Base-by-base conservation (phyloP, 768 basidiomycete genomes). In the Pleurotus citrinopileatus region DNA sequence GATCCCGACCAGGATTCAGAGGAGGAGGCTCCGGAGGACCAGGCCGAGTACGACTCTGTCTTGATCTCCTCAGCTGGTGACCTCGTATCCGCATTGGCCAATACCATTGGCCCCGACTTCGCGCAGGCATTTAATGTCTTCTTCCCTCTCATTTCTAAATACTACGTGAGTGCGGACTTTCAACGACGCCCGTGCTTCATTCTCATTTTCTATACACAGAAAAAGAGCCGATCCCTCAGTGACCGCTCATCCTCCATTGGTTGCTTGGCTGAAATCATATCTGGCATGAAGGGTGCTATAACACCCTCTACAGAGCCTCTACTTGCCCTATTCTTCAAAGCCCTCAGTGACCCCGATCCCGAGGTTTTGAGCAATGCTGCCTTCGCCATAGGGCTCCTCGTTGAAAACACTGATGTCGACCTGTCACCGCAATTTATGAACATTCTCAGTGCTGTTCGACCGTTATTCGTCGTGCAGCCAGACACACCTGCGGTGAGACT, bases 351-450 rank as follows among this genome's bases (percentile, higher is more conserved):
- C 65, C 70, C 76, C 1, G 96, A 98, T 37, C 73, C 86, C n/a
- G 96, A 98, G 70, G 95, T 98, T 7, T 85, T 91, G 62, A 94
- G 92, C 71, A 98, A 98, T 63, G 94, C 94, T 17, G 94, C 94
- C 13, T 99, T 97, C 67, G 96, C 95, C 28, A 78, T 84, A 28
- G 96, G 97, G 55, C 85, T 96, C 37, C 82, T 99, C 53, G 82
- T 98, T 59, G 91, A 95, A 72, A 83, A 94, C 73, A 86, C 91
- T 5, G 77, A 85, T 42, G 68, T 83, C 54, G 94, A 99, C 67
- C 80, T 98, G 34, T 83, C 87, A 0, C 73, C 79, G 8, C 94
- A 97, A 64, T 96, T 89, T 73, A 70, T 86, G 36, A 79, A 77
- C 55, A 76, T 98, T 38, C 89, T 98, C 45, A 73, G 72, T 29